Evolutionary conservation across 208 protist species (phyloP).

Genomic region (Phytomonas serpens): DNA sequence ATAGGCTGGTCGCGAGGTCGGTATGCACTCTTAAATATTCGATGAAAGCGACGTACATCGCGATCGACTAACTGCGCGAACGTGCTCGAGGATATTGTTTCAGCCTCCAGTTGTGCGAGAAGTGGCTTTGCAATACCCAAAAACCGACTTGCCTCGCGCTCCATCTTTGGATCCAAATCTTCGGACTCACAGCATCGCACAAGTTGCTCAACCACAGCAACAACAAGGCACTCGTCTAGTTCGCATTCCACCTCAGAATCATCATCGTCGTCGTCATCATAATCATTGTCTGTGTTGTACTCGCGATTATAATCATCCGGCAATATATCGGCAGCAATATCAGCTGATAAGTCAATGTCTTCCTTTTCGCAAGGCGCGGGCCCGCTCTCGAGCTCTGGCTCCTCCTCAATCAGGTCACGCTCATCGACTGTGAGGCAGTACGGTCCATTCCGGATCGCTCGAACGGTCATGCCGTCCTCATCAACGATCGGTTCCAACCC

Average conservation of each 20-base stretch:
- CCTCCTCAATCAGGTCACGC: constrained; percentile 29
- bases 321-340: constrained; percentile 8
- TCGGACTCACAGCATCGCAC: constrained; percentile 61
- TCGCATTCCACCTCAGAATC: constrained; percentile 62
- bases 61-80: constrained; percentile 34
- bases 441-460: constrained; percentile 38
- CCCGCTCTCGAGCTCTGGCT: constrained; percentile 8
- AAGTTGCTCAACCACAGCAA: constrained; percentile 61
- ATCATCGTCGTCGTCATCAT: constrained; percentile 36
- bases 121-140: constrained; percentile 27
- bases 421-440: constrained; percentile 72
- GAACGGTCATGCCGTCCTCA: constrained; percentile 41
- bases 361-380: background rate
- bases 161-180: constrained; percentile 42
- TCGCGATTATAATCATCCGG: background rate
- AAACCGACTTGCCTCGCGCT: constrained; percentile 29
- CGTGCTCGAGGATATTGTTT: constrained; percentile 13
- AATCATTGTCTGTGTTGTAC: constrained; percentile 15
- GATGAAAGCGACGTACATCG: constrained; percentile 36
- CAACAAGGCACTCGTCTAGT: constrained; percentile 49
- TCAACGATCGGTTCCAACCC: constrained; percentile 23
- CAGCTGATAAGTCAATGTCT: constrained; percentile 14
- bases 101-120: constrained; percentile 22
- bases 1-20: constrained; percentile 54
- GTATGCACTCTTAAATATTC: constrained; percentile 40